Evolutionary conservation across 176 grass and related monocot genomes (phyloP).

Genomic region (Saccharum officinarum): DNA sequence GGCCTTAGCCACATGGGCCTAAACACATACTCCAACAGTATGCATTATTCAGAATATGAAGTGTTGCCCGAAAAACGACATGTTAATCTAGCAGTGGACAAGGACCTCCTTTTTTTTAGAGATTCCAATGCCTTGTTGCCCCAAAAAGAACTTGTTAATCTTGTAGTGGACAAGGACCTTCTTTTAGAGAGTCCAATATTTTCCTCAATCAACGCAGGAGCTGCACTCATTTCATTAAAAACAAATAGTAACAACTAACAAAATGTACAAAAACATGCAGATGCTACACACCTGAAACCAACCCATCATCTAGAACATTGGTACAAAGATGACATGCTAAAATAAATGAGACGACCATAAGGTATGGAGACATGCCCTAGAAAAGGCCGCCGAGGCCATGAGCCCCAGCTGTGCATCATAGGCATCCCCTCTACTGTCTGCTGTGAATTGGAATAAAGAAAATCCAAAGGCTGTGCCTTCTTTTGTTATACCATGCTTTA

Average conservation of each 20-base stretch:
- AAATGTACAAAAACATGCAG: background rate
- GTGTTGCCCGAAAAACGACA: background rate
- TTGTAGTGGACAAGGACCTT: background rate
- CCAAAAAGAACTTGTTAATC: background rate
- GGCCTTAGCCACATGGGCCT: no score
- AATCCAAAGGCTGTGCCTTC: background rate
- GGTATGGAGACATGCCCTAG: background rate
- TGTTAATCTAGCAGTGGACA: constrained; percentile 5
- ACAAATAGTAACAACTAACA: background rate
- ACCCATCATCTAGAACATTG: background rate
- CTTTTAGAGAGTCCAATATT: background rate
- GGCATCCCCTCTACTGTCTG: background rate
- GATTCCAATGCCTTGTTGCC: background rate
- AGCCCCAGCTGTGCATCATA: background rate
- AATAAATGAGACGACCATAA: background rate
- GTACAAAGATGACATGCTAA: background rate
- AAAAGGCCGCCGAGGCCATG: background rate
- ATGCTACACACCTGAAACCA: background rate
- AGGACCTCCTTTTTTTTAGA: background rate
- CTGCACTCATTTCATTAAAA: background rate
- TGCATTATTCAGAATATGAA: constrained; percentile 4
- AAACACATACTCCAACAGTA: no score
- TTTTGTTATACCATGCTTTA: background rate
- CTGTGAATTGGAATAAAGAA: background rate
- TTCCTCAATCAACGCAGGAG: background rate